Evolutionary conservation across 2,329 filamentous ascomycete genomes (phyloP).

Genomic region (Arthrobotrys conoides): DNA sequence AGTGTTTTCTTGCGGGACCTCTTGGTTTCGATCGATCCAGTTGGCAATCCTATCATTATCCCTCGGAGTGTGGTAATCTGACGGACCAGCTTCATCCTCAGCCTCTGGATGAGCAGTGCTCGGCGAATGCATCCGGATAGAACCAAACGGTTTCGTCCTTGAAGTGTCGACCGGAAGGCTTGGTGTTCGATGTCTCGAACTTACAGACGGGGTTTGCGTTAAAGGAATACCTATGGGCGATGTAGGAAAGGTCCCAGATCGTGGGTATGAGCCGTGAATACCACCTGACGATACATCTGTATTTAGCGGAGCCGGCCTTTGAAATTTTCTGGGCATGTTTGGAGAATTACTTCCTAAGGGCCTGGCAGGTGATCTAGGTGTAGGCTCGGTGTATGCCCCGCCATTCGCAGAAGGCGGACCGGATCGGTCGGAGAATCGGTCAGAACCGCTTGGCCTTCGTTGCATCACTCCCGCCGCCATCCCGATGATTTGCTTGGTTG

Average conservation of each 20-base stretch:
- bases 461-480: conserved; percentile 5
- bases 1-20: conserved; percentile 55
- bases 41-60: conserved; percentile 53
- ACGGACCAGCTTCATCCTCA: conserved; percentile 49
- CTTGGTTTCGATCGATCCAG: conserved; percentile 58
- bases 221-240: conserved; percentile 44
- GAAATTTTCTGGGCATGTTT: conserved; percentile 24
- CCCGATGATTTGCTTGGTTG: conserved; percentile 21
- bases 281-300: conserved; percentile 27
- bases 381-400: conserved; percentile 46
- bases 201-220: conserved; percentile 30
- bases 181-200: conserved; percentile 40
- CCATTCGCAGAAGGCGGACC: conserved; percentile 39
- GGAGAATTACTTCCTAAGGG: conserved; percentile 35
- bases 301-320: conserved; percentile 45
- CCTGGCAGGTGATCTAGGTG: conserved; percentile 32
- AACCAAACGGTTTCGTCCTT: conserved; percentile 34
- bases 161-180: conserved; percentile 45
- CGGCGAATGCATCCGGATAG: conserved; percentile 46
- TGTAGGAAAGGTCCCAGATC: conserved; percentile 35
- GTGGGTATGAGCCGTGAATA: conserved; percentile 38
- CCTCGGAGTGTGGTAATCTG: conserved; percentile 38
- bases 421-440: conserved; percentile 50
- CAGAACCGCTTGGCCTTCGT: conserved; percentile 38
- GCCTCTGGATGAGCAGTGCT: conserved; percentile 37